Evolutionary conservation across 495 filamentous ascomycete genomes (phyloP), one percentile per base, ranked within the genome.

Genomic region (Clavariopsis aquatica): DNA sequence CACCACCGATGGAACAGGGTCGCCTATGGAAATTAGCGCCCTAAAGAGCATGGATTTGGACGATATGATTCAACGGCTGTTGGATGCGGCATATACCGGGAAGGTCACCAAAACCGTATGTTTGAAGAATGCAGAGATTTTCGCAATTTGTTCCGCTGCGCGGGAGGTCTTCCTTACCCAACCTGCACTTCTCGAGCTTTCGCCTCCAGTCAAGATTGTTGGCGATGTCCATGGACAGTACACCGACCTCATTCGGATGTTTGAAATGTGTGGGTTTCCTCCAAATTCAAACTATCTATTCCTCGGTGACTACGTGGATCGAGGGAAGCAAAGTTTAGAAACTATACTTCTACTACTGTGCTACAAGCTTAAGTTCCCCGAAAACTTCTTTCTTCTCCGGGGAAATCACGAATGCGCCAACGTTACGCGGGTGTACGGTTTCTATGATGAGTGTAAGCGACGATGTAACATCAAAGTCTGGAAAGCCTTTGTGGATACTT

Each of bases 401-500:
- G 94, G 94, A 38, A 99, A 99, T 72, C 94, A 99, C 71, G 94
- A 99, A 74, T 97, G 95, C 77, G 94, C 95, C 72, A 99, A 98
- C 70, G 95, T 99, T 38, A 99, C 94, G 19, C 84, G 94, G 38
- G 94, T 99, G 20, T 99, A 99, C 75, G 94, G 94, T 9, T 99
- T 99, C 76, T 99, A 99, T 79, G 94, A 99, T 72, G 94, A 99
- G 71, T 99, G 94, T 82, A 99, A 99, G 77, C 84, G 94, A 69
- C 83, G 94, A 61, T 96, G 92, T 79, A 98, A 96, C 74, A 90
- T 99, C 73, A 99, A 99, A 79, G 86, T 96, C 55, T 99, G 94
- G 94, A 99, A 98, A 81, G 93, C 90, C 0, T 99, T 99, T 73
- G 85, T 99, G 52, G 94, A 99, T 74, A 96, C 91, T 17, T 99